Conservation (phyloP, 2,329 filamentous ascomycete species). For the Trichoderma koningii region DNA sequence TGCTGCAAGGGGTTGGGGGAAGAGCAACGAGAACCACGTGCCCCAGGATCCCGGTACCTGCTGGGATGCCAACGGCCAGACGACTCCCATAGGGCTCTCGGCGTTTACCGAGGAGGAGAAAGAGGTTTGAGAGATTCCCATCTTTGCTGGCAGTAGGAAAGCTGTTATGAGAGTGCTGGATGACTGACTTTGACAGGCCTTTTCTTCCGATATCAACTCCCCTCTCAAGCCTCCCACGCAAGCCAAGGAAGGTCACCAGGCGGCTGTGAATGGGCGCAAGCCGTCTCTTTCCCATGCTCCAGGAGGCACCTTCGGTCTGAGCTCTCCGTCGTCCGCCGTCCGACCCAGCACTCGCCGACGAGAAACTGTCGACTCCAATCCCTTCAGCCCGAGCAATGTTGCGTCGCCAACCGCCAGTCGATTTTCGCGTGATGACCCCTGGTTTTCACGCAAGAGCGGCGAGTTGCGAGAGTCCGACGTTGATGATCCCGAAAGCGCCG, state of each 20-base stretch:
- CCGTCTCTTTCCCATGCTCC: slow-evolving; percentile 75
- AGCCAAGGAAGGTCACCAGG: slow-evolving; percentile 64
- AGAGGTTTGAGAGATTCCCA: slow-evolving; percentile 48
- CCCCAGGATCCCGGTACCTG: slow-evolving; percentile 86
- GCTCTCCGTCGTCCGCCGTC: slow-evolving; percentile 70
- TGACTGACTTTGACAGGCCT: slow-evolving; percentile 59
- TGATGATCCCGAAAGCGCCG: slow-evolving; percentile 49
- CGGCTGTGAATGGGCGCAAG: slow-evolving; percentile 72
- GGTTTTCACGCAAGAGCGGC: slow-evolving; percentile 56
- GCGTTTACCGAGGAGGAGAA: slow-evolving; percentile 67
- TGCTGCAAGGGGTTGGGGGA: slow-evolving; percentile 70
- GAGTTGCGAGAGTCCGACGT: slow-evolving; percentile 60
- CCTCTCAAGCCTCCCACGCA: slow-evolving; percentile 82
- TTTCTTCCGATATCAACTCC: slow-evolving; percentile 87
- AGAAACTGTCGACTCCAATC: slow-evolving; percentile 75
- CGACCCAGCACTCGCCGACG: slow-evolving; percentile 78
- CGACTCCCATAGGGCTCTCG: slow-evolving; percentile 70
- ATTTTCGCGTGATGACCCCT: slow-evolving; percentile 64
- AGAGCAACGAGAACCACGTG: slow-evolving; percentile 70
- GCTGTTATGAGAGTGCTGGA: neutral
- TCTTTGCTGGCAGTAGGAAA: neutral
- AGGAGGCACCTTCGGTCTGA: slow-evolving; percentile 65
- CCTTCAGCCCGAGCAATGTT: slow-evolving; percentile 53
- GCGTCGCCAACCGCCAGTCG: slow-evolving; percentile 64
- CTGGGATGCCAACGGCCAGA: slow-evolving; percentile 75